These are phyloP conservation scores for Fraxinus latifolia DNA, from an alignment of 305 asterid genomes.

Conservation along the genomic window DNA sequence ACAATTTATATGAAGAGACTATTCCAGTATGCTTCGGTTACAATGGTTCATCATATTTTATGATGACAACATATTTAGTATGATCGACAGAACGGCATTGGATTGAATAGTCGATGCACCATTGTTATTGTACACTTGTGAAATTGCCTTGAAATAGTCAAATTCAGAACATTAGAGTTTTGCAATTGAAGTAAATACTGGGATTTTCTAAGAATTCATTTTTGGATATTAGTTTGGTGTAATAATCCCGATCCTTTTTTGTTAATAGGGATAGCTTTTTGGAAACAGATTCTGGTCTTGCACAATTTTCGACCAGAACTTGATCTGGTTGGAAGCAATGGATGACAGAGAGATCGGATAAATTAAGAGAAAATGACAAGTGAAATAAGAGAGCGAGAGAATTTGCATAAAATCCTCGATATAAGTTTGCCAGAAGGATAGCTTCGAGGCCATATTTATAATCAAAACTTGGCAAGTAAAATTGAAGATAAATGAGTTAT, in stretches of 20 bases:
- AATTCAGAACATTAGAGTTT: slow-evolving; percentile 22
- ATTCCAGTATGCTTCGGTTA: too few species aligned
- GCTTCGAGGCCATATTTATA: background rate
- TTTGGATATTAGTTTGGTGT: slow-evolving; percentile 16
- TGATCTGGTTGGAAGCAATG: slow-evolving; percentile 25
- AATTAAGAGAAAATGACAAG: background rate
- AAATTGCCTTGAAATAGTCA: too few species aligned
- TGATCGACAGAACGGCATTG: too few species aligned
- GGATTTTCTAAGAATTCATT: slow-evolving; percentile 1
- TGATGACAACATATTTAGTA: too few species aligned
- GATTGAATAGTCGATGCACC: background rate
- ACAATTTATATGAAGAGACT: too few species aligned
- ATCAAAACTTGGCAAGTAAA: background rate
- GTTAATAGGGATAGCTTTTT: slow-evolving; percentile 30
- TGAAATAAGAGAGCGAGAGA: background rate
- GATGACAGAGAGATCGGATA: slow-evolving; percentile 8
- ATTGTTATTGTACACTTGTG: background rate
- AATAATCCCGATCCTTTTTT: slow-evolving; percentile 11
- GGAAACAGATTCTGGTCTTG: slow-evolving; percentile 21
- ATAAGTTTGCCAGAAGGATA: too few species aligned
- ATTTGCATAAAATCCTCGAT: too few species aligned
- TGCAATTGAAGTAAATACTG: slow-evolving; percentile 28
- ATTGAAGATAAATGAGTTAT: background rate
- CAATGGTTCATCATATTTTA: too few species aligned
- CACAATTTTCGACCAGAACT: slow-evolving; percentile 35